Conservation (phyloP, 2,329 filamentous ascomycete species). For the Penicillium sp. region DNA sequence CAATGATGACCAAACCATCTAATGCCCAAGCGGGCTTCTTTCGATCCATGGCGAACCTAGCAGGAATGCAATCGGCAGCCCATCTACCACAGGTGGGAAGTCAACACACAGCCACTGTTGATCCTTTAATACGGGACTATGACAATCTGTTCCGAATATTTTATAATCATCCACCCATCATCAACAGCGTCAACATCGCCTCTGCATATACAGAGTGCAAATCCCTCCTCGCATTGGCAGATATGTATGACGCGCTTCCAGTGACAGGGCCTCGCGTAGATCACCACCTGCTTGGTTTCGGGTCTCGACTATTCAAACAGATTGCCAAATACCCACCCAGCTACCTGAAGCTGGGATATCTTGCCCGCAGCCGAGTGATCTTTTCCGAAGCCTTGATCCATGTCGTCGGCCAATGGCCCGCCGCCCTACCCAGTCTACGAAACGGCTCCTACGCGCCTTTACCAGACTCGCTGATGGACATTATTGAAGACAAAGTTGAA, state of each 20-base stretch:
- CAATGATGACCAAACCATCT: constrained; percentile 63
- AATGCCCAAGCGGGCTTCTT: constrained; percentile 70
- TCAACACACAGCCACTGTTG: constrained; percentile 59
- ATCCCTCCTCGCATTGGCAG: constrained; percentile 79
- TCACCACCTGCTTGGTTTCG: constrained; percentile 90
- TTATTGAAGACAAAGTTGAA: constrained; percentile 93
- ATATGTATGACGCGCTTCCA: constrained; percentile 86
- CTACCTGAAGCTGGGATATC: constrained; percentile 84
- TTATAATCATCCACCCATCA: constrained; percentile 82
- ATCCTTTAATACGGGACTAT: constrained; percentile 84
- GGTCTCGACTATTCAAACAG: constrained; percentile 88
- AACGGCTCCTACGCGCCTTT: constrained; percentile 55
- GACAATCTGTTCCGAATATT: constrained; percentile 94
- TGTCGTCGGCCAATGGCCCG: constrained; percentile 91
- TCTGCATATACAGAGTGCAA: constrained; percentile 94
- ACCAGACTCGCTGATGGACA: constrained; percentile 73
- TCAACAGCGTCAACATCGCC: constrained; percentile 85
- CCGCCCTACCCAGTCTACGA: constrained; percentile 73
- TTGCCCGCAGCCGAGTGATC: constrained; percentile 78
- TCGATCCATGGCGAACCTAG: constrained; percentile 80
- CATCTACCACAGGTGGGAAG: constrained; percentile 50
- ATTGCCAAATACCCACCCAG: constrained; percentile 94
- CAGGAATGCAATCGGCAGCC: constrained; percentile 54
- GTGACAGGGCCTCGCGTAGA: constrained; percentile 89
- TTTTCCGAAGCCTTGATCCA: constrained; percentile 88